Conservation (phyloP, 208 protist species). For the Herpetomonas muscarum region DNA sequence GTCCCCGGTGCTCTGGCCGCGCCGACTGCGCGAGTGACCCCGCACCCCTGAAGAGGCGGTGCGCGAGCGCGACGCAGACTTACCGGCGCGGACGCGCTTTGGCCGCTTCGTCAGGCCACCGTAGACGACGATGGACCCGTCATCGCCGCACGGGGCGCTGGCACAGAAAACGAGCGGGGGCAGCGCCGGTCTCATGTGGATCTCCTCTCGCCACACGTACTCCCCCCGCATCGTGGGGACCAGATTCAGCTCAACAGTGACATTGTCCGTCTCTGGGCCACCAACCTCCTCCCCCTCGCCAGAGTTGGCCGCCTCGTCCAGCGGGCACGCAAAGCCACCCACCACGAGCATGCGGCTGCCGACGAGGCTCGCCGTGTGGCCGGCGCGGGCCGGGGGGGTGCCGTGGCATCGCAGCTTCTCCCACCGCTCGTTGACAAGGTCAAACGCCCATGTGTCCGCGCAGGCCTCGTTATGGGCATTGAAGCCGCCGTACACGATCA, state of each 20-base stretch:
- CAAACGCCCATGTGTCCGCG: constrained; percentile 77
- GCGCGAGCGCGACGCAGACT: background rate
- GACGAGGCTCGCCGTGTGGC: constrained; percentile 63
- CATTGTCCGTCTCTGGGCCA: constrained; percentile 6
- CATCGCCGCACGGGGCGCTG: constrained; percentile 67
- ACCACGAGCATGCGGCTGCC: constrained; percentile 69
- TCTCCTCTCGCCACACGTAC: constrained; percentile 45
- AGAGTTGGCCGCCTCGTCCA: constrained; percentile 30
- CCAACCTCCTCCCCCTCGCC: background rate
- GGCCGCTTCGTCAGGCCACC: constrained; percentile 53
- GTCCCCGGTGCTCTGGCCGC: background rate
- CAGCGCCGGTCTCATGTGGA: constrained; percentile 30
- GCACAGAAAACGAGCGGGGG: constrained; percentile 62
- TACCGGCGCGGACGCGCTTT: constrained; percentile 2
- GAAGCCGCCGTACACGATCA: constrained; percentile 82
- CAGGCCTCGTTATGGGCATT: constrained; percentile 59
- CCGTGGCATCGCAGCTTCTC: constrained; percentile 48
- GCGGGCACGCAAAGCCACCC: constrained; percentile 59
- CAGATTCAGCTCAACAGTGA: constrained; percentile 59
- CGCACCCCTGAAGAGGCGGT: background rate
- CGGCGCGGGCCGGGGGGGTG: constrained; percentile 32
- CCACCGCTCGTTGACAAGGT: constrained; percentile 75
- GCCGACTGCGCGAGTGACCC: background rate
- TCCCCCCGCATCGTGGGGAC: constrained; percentile 46
- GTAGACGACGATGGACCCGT: constrained; percentile 67